Percentiles rank a stretch among this genome's conserved stretches.
Conservation (phyloP, 164 flowering plant genomes). For the Sedum album region DNA sequence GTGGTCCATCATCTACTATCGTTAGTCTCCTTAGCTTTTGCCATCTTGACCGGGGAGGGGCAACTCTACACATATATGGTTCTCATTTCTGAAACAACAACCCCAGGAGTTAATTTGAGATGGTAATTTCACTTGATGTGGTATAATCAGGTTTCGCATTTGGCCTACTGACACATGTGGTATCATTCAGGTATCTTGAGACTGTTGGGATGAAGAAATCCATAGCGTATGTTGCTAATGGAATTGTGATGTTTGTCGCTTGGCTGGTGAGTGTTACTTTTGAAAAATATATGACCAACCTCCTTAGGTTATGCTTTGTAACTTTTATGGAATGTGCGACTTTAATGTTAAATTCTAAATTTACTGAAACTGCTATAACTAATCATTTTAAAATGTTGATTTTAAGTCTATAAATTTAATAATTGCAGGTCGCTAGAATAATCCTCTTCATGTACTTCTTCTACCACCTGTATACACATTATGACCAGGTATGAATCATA, state of each 20-base stretch:
- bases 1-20: constrained; percentile 82
- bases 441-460: constrained; percentile 72
- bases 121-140: constrained; percentile 39
- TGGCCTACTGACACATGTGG: constrained; percentile 12
- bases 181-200: constrained; percentile 69
- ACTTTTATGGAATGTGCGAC: neutral
- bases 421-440: constrained; percentile 79
- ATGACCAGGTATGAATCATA: constrained; percentile 48
- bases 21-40: constrained; percentile 61
- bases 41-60: constrained; percentile 79
- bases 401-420: neutral
- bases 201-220: constrained; percentile 89
- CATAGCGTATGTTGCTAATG: constrained; percentile 70
- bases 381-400: neutral
- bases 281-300: neutral
- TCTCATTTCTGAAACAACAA: constrained; percentile 88
- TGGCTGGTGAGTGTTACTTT: constrained; percentile 88
- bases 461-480: constrained; percentile 69
- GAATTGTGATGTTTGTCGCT: constrained; percentile 61
- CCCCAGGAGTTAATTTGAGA: constrained; percentile 86
- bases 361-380: too few relatives aligned
- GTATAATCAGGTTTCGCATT: neutral
- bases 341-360: too few relatives aligned
- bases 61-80: constrained; percentile 90
- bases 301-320: neutral